Conservation (phyloP, 495 filamentous ascomycete genomes). For the Astrothelium subdiscretum region DNA sequence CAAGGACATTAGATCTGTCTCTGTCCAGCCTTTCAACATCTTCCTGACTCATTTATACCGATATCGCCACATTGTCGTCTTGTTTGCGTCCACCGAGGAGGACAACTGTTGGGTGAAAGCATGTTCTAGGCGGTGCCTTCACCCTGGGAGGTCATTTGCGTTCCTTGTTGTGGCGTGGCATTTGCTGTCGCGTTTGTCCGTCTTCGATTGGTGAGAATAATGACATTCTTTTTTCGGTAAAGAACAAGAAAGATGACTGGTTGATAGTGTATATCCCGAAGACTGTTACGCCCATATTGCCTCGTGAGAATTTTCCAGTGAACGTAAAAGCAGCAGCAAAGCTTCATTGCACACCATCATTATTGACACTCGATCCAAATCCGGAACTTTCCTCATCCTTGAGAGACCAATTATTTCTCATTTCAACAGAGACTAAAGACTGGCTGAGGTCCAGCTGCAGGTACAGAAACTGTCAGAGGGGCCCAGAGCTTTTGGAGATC, state of each 20-base stretch:
- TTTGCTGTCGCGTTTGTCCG: background rate
- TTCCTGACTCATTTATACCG: background rate
- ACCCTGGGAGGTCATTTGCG: conserved; percentile 1
- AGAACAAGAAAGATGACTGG: background rate
- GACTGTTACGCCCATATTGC: background rate
- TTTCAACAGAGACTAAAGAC: background rate
- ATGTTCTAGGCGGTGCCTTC: background rate
- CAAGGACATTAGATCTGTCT: background rate
- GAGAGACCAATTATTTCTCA: background rate
- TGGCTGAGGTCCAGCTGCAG: background rate
- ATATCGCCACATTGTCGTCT: background rate
- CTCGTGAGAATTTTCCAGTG: background rate
- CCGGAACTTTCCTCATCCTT: background rate
- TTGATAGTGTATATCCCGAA: background rate
- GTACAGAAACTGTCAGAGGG: background rate
- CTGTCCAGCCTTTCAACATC: background rate
- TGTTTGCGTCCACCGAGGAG: background rate
- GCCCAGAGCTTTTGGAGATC: background rate
- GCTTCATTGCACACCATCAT: background rate
- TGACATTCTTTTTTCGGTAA: background rate
- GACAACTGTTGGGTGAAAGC: background rate
- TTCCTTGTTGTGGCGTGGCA: background rate
- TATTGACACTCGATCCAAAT: background rate
- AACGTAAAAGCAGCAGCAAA: background rate
- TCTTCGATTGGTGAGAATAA: background rate